Base-by-base conservation (phyloP, 2,329 filamentous ascomycete species). In the Coniochaeta ligniaria region DNA sequence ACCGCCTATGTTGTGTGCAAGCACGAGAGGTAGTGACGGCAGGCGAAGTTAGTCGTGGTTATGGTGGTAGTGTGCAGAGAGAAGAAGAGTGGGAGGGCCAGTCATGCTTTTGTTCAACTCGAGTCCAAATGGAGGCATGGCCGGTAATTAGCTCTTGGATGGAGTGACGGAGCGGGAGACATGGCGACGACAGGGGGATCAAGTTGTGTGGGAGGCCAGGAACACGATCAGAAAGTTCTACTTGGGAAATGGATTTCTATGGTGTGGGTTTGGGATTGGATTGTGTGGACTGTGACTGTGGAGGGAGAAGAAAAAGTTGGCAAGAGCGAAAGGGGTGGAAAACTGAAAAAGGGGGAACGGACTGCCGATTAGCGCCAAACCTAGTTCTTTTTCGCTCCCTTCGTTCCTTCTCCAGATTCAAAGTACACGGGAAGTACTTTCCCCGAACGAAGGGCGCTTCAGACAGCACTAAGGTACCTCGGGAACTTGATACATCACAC, bases 151-250 rank as follows among this genome's bases (percentile, higher is more conserved):
- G 24, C 38, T 45, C 45, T 58, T 58, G 38, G 56, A 35, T 43
- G 56, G 38, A 58, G 56, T 58, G 56, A 58, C 54, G 54, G 54
- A 58, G 56, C 56, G 56, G 56, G 56, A 58, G 56, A 58, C 35
- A 58, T 45, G 56, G 56, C 56, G 54, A 31, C 54, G 54, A 38
- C 28, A 57, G 54, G 54, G 54, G 54, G 31, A 31, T 3, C 14
- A 31, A 31, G 9, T 8, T n/a, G 47, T 52, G 47, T 52, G 47
- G 47, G 47, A 52, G 47, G n/a, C 22, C 47, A 52, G 47, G 47
- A 52, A 52, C 47, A 52, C 47, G 47, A 31, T 52, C 47, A 52
- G 47, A 12, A 52, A 7, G 24, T 52, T 52, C 47, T 52, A 52
- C 47, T 52, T 52, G 47, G 47, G 47, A 52, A 52, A 52, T 31